These are phyloP conservation scores for Penicilliopsis zonata DNA, from an alignment of 495 filamentous ascomycete species.

Conservation along the genomic window DNA sequence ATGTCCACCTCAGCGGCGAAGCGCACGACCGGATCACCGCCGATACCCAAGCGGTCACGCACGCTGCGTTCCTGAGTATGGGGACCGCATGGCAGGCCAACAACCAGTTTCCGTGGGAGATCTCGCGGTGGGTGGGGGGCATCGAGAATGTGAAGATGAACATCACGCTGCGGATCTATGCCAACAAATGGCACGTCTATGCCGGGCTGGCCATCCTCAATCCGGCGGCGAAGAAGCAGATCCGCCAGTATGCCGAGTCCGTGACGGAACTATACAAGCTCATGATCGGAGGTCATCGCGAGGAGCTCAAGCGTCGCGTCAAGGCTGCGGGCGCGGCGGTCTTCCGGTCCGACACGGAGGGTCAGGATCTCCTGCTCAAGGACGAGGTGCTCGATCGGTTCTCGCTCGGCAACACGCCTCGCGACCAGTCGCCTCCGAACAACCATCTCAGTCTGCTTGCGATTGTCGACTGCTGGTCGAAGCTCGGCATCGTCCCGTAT, in stretches of 20 bases:
- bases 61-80: conserved; percentile 95
- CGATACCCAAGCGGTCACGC: conserved; percentile 95
- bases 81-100: conserved; percentile 92
- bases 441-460: conserved; percentile 87
- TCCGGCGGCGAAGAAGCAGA: conserved; percentile 80
- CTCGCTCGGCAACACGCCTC: conserved; percentile 52
- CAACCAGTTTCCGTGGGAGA: conserved; percentile 91
- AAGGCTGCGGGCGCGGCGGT: conserved; percentile 69
- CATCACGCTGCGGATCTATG: conserved; percentile 90
- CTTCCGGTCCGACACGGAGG: conserved; percentile 46
- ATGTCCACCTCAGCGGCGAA: conserved; percentile 73
- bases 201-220: conserved; percentile 95
- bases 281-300: conserved; percentile 73
- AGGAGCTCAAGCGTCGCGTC: conserved; percentile 72
- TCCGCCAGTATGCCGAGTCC: conserved; percentile 80
- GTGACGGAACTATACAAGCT: conserved; percentile 94
- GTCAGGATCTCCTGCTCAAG: conserved; percentile 57
- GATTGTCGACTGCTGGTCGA: conserved; percentile 99
- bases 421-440: conserved; percentile 60
- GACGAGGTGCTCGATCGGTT: conserved; percentile 84
- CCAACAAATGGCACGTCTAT: conserved; percentile 98
- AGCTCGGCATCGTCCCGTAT: conserved; percentile 85
- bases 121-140: conserved; percentile 81
- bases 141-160: conserved; percentile 99
- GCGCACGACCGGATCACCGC: conserved; percentile 95